Conservation (phyloP, 140 eudicot genomes). For the Bidens hawaiensis region DNA sequence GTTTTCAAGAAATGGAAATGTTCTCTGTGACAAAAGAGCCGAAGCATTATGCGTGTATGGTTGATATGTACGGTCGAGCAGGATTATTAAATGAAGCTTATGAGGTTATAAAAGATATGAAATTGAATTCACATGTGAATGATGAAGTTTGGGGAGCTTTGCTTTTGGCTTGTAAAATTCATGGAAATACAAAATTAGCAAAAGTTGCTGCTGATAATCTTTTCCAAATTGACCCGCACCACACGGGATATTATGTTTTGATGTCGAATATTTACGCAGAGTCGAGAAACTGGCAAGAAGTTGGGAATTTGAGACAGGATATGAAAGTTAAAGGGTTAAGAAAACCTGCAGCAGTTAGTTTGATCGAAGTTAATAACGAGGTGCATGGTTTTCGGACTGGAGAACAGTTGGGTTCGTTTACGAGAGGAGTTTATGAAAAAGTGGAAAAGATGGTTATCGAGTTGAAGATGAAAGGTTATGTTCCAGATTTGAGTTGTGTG, state of each 20-base stretch:
- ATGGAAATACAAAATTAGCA: conserved; percentile 32
- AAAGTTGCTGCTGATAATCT: conserved; percentile 35
- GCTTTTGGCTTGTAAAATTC: conserved; percentile 41
- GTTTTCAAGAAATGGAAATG: conserved; percentile 30
- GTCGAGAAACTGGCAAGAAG: conserved; percentile 45
- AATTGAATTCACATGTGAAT: conserved; percentile 25
- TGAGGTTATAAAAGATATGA: conserved; percentile 29
- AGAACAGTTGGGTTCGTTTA: conserved; percentile 24
- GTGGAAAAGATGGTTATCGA: conserved; percentile 19
- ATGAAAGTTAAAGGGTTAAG: conserved; percentile 35
- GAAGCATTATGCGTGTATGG: conserved; percentile 46
- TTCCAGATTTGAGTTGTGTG: conserved; percentile 31
- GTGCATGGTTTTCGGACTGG: conserved; percentile 31
- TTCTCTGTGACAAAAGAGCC: conserved; percentile 18
- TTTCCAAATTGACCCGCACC: conserved; percentile 41
- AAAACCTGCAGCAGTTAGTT: conserved; percentile 40
- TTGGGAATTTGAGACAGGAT: conserved; percentile 29
- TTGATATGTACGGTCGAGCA: conserved; percentile 44
- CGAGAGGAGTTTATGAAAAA: conserved; percentile 21
- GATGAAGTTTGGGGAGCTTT: conserved; percentile 45
- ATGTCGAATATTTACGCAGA: conserved; percentile 52
- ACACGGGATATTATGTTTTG: conserved; percentile 52
- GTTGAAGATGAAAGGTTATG: conserved; percentile 31
- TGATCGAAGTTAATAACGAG: conserved; percentile 27
- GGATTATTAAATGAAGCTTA: conserved; percentile 31